Percentiles rank a stretch among this genome's conserved stretches.
Conservation (phyloP, 2,329 filamentous ascomycete species). For the Plectosphaerella plurivora region DNA sequence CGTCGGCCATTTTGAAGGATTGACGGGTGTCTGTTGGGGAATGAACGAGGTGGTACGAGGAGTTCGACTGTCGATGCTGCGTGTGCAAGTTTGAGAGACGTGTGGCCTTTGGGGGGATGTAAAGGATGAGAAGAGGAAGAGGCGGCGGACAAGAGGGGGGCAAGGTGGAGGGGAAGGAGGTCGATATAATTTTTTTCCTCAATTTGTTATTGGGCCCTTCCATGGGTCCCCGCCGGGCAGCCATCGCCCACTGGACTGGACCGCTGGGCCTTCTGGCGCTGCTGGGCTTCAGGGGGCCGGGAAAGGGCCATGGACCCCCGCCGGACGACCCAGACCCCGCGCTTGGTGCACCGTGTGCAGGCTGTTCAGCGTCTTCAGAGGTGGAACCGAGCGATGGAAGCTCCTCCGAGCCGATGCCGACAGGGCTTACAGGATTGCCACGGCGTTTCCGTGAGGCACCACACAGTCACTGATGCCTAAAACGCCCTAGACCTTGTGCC, state of each 20-base stretch:
- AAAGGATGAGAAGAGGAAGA: slow-evolving; percentile 10
- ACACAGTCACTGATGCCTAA: too few species aligned
- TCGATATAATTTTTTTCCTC: slow-evolving; percentile 15
- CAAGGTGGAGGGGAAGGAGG: slow-evolving; percentile 1
- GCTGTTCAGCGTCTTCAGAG: too few species aligned
- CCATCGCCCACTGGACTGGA: background rate
- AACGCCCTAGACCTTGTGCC: too few species aligned
- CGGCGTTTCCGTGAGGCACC: too few species aligned
- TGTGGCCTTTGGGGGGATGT: slow-evolving; percentile 1
- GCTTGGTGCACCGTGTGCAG: too few species aligned
- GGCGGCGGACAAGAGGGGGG: slow-evolving; percentile 9
- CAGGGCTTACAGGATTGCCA: too few species aligned
- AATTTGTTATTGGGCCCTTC: slow-evolving; percentile 13
- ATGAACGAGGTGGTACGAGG: slow-evolving; percentile 1
- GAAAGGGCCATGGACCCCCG: too few species aligned
- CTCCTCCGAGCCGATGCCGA: too few species aligned
- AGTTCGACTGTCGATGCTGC: background rate
- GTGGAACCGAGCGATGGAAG: too few species aligned
- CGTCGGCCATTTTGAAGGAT: slow-evolving; percentile 55
- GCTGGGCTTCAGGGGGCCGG: too few species aligned
- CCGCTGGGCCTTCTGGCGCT: too few species aligned
- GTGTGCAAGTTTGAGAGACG: slow-evolving; percentile 3
- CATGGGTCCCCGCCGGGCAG: background rate
- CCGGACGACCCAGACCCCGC: too few species aligned
- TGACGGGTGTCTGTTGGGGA: slow-evolving; percentile 14